A percentile compares a stretch with the other conserved stretches of the same genome.
Evolutionary conservation across 768 basidiomycete species (phyloP).

Genomic region (Rhodotorula diobovata): DNA sequence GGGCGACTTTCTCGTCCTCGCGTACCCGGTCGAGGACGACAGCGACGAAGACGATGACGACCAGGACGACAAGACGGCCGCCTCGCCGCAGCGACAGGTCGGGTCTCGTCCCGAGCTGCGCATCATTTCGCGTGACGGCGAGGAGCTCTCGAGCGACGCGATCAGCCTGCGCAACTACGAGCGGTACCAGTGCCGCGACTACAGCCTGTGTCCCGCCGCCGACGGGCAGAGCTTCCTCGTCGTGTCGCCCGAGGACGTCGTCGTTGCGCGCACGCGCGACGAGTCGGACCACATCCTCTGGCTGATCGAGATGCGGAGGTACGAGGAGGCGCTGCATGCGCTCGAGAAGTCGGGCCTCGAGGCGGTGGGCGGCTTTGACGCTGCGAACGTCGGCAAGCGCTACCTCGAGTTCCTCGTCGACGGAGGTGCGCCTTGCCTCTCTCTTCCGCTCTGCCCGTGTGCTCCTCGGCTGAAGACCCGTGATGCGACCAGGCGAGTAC

Average conservation of each 20-base stretch:
- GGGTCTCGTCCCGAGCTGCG: conserved; percentile 91
- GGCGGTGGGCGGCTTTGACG: conserved; percentile 51
- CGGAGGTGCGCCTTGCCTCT: conserved; percentile 60
- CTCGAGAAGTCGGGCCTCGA: conserved; percentile 59
- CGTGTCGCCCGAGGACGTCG: conserved; percentile 76
- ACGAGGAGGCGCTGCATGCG: conserved; percentile 80
- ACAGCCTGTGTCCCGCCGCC: conserved; percentile 49
- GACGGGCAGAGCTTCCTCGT: conserved; percentile 60
- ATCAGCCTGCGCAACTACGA: conserved; percentile 73
- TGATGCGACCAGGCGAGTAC: conserved; percentile 55
- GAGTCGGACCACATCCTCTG: conserved; percentile 82
- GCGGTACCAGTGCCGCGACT: conserved; percentile 87
- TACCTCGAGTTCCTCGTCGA: conserved; percentile 81
- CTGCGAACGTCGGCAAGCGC: conserved; percentile 64
- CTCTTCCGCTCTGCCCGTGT: not conserved
- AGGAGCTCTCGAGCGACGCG: conserved; percentile 80
- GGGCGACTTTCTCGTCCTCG: conserved; percentile 67
- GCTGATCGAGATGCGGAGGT: conserved; percentile 78
- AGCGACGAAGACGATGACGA: conserved; percentile 46
- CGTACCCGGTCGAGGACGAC: conserved; percentile 56
- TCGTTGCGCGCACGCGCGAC: conserved; percentile 82
- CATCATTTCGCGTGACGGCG: conserved; percentile 80
- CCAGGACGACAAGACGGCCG: too few species aligned
- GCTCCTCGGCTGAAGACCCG: not conserved
- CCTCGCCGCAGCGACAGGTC: conserved; percentile 67